Evolutionary conservation across 306 rosid genomes (phyloP).

Genomic region (Arachis stenosperma): DNA sequence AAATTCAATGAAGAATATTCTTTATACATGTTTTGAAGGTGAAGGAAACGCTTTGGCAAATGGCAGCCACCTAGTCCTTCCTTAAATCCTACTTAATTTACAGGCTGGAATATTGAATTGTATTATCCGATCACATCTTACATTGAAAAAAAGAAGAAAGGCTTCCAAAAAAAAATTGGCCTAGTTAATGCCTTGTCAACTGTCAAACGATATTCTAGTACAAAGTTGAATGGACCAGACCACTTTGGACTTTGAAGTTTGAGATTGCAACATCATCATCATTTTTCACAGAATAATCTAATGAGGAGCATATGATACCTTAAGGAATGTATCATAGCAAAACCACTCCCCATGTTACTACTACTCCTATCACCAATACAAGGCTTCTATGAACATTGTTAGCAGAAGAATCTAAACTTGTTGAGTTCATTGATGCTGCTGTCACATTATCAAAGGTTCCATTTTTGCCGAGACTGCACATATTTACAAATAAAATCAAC

Average conservation of each 20-base stretch:
- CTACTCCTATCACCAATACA: conserved; percentile 48
- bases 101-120: background rate
- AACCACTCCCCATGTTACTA: conserved; percentile 52
- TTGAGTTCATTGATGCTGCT: conserved; percentile 75
- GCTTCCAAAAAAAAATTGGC: background rate
- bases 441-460: conserved; percentile 59
- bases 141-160: no score
- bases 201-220: conserved; percentile 1
- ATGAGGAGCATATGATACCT: conserved; percentile 26
- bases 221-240: conserved; percentile 53
- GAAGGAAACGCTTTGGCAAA: background rate
- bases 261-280: conserved; percentile 36
- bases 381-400: conserved; percentile 42
- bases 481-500: conserved; percentile 29
- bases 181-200: background rate
- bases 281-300: conserved; percentile 48
- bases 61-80: background rate
- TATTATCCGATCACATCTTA: background rate
- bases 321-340: conserved; percentile 44
- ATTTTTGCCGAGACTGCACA: conserved; percentile 69
- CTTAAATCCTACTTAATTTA: background rate
- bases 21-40: background rate
- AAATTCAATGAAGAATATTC: background rate
- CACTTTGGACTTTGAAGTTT: background rate
- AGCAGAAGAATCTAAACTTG: conserved; percentile 64